These are phyloP conservation scores for Globisporangium canariense DNA, from an alignment of 352 stramenopile species.

Conservation along the genomic window DNA sequence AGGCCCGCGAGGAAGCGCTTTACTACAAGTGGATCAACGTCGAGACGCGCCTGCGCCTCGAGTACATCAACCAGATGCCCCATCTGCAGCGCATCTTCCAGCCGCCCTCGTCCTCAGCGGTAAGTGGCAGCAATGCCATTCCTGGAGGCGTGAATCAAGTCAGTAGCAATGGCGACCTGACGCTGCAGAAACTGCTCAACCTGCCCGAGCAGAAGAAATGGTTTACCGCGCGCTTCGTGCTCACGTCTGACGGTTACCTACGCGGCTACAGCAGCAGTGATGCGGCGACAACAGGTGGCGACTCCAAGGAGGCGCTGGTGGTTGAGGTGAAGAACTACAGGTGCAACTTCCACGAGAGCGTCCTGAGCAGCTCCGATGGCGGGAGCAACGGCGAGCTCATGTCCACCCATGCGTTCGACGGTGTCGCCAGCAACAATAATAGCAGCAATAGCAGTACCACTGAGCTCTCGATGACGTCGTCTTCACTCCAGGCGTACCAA, in stretches of 20 bases:
- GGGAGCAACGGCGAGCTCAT: slow-evolving; percentile 1
- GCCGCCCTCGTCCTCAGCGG: slow-evolving; percentile 13
- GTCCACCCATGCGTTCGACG: neutral
- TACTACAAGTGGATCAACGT: slow-evolving; percentile 53
- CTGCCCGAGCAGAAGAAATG: slow-evolving; percentile 46
- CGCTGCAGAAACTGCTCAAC: slow-evolving; percentile 50
- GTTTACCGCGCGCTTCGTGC: slow-evolving; percentile 46
- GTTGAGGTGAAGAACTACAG: slow-evolving; percentile 52
- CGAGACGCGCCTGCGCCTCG: slow-evolving; percentile 38
- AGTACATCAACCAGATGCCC: slow-evolving; percentile 53
- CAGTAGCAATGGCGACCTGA: slow-evolving; percentile 9
- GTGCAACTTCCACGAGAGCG: slow-evolving; percentile 41
- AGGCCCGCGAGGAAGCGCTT: slow-evolving; percentile 43
- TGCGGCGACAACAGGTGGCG: neutral
- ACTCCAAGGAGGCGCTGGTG: slow-evolving; percentile 27
- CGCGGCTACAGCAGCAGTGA: slow-evolving; percentile 24
- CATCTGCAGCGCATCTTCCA: slow-evolving; percentile 57
- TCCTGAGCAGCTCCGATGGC: slow-evolving; percentile 11
- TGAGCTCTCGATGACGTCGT: neutral
- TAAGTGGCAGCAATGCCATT: no score
- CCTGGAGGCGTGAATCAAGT: neutral
- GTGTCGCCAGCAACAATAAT: neutral
- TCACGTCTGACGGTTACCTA: slow-evolving; percentile 43
- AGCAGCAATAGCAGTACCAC: neutral
- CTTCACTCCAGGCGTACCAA: slow-evolving; percentile 15